These are phyloP conservation scores for Yarrowia sp. DNA, from an alignment of 805 yeast species.

Conservation along the genomic window DNA sequence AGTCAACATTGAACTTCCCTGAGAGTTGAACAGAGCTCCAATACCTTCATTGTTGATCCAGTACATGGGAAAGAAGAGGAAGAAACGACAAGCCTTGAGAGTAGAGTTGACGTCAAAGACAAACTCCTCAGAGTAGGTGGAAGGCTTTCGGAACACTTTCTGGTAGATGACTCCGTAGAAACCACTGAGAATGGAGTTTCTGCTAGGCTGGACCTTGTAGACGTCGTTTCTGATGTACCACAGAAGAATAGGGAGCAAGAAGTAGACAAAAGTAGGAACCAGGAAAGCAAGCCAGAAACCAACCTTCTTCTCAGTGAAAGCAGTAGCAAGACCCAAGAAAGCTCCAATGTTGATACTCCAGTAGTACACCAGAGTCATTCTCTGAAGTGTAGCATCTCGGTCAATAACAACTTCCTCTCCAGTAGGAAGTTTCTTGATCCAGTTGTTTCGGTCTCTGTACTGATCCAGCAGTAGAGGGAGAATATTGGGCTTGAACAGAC, in stretches of 20 bases:
- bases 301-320: conserved; percentile 50
- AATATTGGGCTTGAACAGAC: conserved; percentile 55
- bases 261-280: conserved; percentile 51
- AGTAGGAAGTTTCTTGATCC: conserved; percentile 48
- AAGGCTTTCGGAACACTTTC: background rate
- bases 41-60: conserved; percentile 38
- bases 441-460: conserved; percentile 52
- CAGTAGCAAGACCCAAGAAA: conserved; percentile 52
- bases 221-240: conserved; percentile 45
- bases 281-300: conserved; percentile 58
- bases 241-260: conserved; percentile 51
- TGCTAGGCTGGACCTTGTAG: conserved; percentile 38
- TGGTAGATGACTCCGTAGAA: conserved; percentile 10
- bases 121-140: conserved; percentile 46
- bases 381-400: conserved; percentile 43
- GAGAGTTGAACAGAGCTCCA: conserved; percentile 46
- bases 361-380: conserved; percentile 48
- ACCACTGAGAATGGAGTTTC: background rate
- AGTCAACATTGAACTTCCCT: conserved; percentile 54
- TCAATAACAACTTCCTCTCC: conserved; percentile 59
- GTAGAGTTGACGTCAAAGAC: conserved; percentile 61
- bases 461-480: conserved; percentile 44
- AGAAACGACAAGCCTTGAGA: conserved; percentile 59
- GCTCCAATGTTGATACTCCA: conserved; percentile 58
- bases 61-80: conserved; percentile 59